Evolutionary conservation across 805 yeast species (phyloP).

Genomic region (Myxozyma nipponensis): DNA sequence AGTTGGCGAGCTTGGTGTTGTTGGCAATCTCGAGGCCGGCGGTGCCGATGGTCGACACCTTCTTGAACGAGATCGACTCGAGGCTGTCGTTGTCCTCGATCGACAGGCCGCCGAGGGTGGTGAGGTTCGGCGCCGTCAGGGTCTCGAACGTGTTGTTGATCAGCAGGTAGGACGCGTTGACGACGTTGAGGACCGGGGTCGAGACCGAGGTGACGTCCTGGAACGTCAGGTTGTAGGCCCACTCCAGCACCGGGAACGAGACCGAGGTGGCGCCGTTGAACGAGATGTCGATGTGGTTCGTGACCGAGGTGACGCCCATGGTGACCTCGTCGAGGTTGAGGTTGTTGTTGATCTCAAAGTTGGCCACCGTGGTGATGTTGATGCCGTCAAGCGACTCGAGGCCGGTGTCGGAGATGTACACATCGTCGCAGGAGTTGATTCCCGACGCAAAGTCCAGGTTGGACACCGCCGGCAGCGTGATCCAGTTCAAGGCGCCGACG

Average conservation of each 20-base stretch:
- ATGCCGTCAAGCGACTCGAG: conserved; percentile 41
- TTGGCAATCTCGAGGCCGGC: conserved; percentile 92
- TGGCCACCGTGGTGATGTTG: conserved; percentile 37
- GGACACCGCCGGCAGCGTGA: conserved; percentile 81
- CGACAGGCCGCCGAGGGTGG: conserved; percentile 71
- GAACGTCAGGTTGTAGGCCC: conserved; percentile 88
- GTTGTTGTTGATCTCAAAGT: conserved; percentile 83
- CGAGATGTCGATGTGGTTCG: conserved; percentile 71
- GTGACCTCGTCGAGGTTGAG: conserved; percentile 59
- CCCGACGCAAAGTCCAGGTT: conserved; percentile 63
- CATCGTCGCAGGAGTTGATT: conserved; percentile 67
- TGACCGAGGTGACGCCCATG: conserved; percentile 67
- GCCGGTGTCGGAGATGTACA: conserved; percentile 48
- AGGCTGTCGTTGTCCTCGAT: conserved; percentile 71
- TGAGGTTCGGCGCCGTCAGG: conserved; percentile 45
- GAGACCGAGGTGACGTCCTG: conserved; percentile 73
- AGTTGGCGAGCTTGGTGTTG: conserved; percentile 65
- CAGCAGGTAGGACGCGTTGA: conserved; percentile 82
- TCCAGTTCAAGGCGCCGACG: conserved; percentile 75
- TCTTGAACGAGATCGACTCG: conserved; percentile 61
- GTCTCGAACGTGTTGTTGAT: conserved; percentile 58
- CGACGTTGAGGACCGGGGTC: conserved; percentile 59
- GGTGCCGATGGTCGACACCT: conserved; percentile 62
- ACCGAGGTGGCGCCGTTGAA: conserved; percentile 76
- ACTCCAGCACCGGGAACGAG: conserved; percentile 49